These are phyloP conservation scores for Saccharomycopsis hybrid DNA, from an alignment of 1,139 yeast genomes.

Conservation along the genomic window DNA sequence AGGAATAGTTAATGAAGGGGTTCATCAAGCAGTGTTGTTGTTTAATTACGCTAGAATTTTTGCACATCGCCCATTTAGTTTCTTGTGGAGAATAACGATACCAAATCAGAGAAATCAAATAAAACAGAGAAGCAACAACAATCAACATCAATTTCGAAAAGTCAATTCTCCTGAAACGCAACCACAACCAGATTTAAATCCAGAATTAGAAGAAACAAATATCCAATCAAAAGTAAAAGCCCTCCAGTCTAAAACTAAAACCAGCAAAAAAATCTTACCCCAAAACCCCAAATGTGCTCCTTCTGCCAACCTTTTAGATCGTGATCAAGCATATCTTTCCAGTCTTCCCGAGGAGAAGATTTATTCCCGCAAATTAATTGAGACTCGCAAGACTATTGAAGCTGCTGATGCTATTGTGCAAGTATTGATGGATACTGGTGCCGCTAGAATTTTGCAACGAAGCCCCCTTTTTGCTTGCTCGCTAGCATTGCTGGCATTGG, in stretches of 20 bases:
- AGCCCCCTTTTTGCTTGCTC: conserved; percentile 48
- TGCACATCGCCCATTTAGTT: conserved; percentile 46
- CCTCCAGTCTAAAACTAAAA: too few relatives aligned
- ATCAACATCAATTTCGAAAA: too few relatives aligned
- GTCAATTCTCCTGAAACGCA: too few relatives aligned
- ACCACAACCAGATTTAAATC: too few relatives aligned
- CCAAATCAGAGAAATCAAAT: too few relatives aligned
- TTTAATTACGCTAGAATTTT: conserved; percentile 44
- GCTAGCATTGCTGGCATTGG: conserved; percentile 43
- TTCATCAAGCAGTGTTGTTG: conserved; percentile 41
- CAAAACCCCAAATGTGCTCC: conserved; percentile 34
- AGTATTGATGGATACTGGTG: conserved; percentile 39
- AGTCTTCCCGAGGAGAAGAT: conserved; percentile 24
- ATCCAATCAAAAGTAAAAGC: too few relatives aligned
- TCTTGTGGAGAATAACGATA: conserved; percentile 31
- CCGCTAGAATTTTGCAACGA: conserved; percentile 35
- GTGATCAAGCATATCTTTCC: too few relatives aligned
- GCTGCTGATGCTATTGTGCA: conserved; percentile 44
- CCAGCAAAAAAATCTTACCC: conserved; percentile 36
- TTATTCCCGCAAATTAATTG: conserved; percentile 40
- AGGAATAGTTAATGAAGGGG: conserved; percentile 44
- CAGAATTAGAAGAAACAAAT: too few relatives aligned
- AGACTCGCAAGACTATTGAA: conserved; percentile 45
- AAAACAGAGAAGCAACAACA: too few relatives aligned
- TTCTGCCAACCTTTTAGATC: conserved; percentile 6